A percentile compares a stretch with the other conserved stretches of the same genome.
phyloP scores from a whole-genome alignment of 306 rosid species.

The Macrotyloma uniflorum region DNA sequence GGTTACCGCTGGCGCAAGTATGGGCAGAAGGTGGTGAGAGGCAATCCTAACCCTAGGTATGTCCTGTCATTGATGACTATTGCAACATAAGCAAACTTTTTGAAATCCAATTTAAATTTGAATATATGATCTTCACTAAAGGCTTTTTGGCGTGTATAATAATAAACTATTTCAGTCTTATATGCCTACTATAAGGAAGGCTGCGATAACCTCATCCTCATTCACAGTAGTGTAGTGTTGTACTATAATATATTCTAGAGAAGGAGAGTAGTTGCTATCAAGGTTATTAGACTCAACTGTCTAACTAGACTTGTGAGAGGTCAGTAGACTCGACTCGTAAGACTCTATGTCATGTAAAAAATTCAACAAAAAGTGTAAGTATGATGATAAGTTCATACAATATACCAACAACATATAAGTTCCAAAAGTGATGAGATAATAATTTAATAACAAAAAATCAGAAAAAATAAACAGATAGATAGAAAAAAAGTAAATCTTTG shows the following conservation, averaged over 20 bases:
- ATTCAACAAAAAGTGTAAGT: too few species aligned
- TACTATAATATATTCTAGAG: background rate
- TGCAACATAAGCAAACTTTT: slow-evolving; percentile 10
- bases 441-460: too few species aligned
- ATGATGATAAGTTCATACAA: too few species aligned
- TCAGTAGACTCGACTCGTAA: too few species aligned
- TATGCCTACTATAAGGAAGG: background rate
- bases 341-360: too few species aligned
- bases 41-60: slow-evolving; percentile 99
- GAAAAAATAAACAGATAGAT: too few species aligned
- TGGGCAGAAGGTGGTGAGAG: slow-evolving; percentile 99
- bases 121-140: background rate
- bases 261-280: background rate
- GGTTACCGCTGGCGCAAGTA: slow-evolving; percentile 99
- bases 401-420: too few species aligned
- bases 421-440: too few species aligned
- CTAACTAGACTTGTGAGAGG: too few species aligned
- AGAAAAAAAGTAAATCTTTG: too few species aligned
- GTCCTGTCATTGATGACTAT: slow-evolving; percentile 29
- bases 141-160: slow-evolving; percentile 4
- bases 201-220: background rate
- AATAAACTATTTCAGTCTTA: background rate
- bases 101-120: slow-evolving; percentile 22
- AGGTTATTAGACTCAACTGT: too few species aligned
- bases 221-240: background rate